Base-by-base conservation (phyloP, 345 rosid genomes). In the Melaleuca alternifolia region DNA sequence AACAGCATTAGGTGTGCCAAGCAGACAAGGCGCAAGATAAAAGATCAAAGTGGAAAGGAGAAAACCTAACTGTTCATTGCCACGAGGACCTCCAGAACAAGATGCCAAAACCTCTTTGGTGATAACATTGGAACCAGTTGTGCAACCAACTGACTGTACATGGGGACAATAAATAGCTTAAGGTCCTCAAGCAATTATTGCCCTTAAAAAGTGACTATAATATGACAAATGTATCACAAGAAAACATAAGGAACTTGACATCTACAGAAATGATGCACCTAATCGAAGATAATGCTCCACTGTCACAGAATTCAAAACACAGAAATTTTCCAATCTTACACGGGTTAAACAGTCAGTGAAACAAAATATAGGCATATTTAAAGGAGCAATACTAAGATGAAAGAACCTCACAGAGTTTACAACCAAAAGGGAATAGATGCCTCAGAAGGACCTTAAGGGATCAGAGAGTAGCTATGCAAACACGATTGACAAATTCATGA, bases 51-150 rank as follows among this genome's bases (percentile, higher is more conserved):
- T 26, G 28, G 13, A 26, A 85, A 51, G 48, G 33, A 46, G 26
- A 81, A 85, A 71, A 89, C 92, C 89, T 93, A 91, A 97, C 98
- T 96, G 99, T 92, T 97, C 97, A 89, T 92, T 97, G 86, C 98
- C 96, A 88, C 96, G 94, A 30, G 94, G 94, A 87, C 97, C 95
- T 51, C 86, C 92, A 46, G 97, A 90, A 91, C 96, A 97, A 86
- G 94, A 92, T 82, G 92, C 92, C 92, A 97, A 88, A 87, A 95
- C 95, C 92, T 96, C 99, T 88, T 95, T 92, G 56, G 92, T 87
- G 82, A 94, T 91, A 87, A 96, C 94, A 92, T 92, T 94, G 88
- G 96, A 89, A 86, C 96, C 86, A 50, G 91, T 90, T 87, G 89
- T 91, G 48, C 98, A 96, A 76, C 92, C 93, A 89, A 89, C 89